phyloP scores from a whole-genome alignment of 2,329 filamentous ascomycete species.

The Alternaria brassicicola region DNA sequence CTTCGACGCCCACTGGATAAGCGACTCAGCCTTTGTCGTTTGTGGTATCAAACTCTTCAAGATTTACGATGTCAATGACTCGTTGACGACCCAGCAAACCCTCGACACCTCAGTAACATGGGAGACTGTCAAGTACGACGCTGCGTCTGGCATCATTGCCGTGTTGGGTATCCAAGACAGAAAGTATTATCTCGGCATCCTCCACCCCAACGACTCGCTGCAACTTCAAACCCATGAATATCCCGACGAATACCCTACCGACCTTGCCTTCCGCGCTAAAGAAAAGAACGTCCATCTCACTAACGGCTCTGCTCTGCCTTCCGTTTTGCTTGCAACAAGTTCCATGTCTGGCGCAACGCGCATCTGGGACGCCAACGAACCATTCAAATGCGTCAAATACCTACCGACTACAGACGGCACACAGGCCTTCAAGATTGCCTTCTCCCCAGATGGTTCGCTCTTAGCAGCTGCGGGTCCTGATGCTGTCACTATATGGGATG shows the following conservation, averaged over 20 bases:
- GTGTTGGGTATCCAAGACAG: conserved; percentile 38
- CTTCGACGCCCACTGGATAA: conserved; percentile 54
- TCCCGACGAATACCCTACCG: conserved; percentile 46
- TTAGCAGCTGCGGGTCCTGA: conserved; percentile 54
- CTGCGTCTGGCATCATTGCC: conserved; percentile 49
- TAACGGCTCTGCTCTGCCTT: conserved; percentile 28
- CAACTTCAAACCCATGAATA: conserved; percentile 43
- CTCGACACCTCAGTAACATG: conserved; percentile 42
- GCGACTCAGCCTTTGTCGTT: conserved; percentile 52
- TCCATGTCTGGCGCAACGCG: conserved; percentile 49
- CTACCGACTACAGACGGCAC: conserved; percentile 40
- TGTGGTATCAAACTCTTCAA: conserved; percentile 51
- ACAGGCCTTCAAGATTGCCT: conserved; percentile 51
- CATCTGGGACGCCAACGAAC: conserved; percentile 51
- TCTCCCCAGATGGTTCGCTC: conserved; percentile 52
- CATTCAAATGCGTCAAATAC: conserved; percentile 40
- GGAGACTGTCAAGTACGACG: conserved; percentile 50
- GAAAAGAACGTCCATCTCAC: conserved; percentile 19
- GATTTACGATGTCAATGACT: conserved; percentile 45
- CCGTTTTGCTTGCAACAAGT: conserved; percentile 49
- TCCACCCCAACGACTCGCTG: conserved; percentile 42
- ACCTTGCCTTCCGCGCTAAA: conserved; percentile 50
- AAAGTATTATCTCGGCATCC: conserved; percentile 43
- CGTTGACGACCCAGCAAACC: conserved; percentile 37
- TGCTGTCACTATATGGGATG: conserved; percentile 54